Evolutionary conservation across 2,329 filamentous ascomycete genomes (phyloP), one percentile per base, ranked within the genome.

Genomic region (Bipolaris cookei): DNA sequence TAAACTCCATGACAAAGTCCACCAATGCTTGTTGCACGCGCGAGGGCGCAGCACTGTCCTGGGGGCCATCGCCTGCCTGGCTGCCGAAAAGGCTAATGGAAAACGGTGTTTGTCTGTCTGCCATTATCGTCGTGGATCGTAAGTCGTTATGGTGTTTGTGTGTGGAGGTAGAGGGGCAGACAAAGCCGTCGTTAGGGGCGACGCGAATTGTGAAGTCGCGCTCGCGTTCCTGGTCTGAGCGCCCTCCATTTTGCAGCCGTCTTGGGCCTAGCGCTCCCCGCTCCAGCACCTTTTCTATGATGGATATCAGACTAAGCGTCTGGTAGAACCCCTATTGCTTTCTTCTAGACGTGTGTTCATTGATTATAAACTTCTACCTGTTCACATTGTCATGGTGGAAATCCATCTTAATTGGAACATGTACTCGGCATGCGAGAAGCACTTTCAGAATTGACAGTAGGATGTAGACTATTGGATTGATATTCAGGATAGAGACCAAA

Each of bases 1-100:
- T 88, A 75, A 97, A 99, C 67, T 94, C 91, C 56, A 98, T 86
- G 64, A 99, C 89, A 76, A 99, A 99, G 59, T 92, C 89, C 72
- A 95, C 88, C 59, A 99, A 85, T 73, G 91, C 88, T 57, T 86
- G 85, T 75, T 95, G 91, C 47, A 93, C 82, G 53, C 71, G 73
- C 32, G 74, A 73, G 21, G 73, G 73, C 35, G 69, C 68, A 20
- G 68, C 56, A 25, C 59, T 66, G 70, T 76, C 67, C 30, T 71
- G 67, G 20, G 61, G 63, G 16, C 72, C 73, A 51, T 74, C 70
- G 53, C 71, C 74, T 4, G 63, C 61, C 56, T 77, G 70, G 56
- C 77, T 78, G 45, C 77, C 86, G 68, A 91, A 92, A 61, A 97
- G 88, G 71, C 89, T 93, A 67, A 94, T 83, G 4, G 92, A 89